Percentiles rank a stretch among this genome's conserved stretches.
Conservation (phyloP, 2,329 filamentous ascomycete genomes). For the Ophiostoma ips region DNA sequence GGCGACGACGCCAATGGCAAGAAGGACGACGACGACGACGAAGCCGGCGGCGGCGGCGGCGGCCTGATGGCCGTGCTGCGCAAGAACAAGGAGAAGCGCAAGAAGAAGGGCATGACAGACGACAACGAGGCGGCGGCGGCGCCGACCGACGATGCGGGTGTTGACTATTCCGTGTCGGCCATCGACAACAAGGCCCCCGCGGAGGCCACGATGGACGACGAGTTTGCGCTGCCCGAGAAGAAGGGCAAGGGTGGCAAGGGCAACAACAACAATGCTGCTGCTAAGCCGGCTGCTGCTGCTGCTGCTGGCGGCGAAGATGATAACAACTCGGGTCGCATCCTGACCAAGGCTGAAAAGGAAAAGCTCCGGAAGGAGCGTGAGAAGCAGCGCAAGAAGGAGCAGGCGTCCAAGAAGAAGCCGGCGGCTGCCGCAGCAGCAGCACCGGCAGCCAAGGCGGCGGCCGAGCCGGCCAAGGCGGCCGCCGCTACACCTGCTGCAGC, state of each 20-base stretch:
- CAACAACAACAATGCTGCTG: conserved; percentile 26
- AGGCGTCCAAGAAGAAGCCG: conserved; percentile 81
- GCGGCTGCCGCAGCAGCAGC: conserved; percentile 15
- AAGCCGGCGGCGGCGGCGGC: conserved; percentile 38
- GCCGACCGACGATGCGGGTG: conserved; percentile 13
- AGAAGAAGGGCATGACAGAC: conserved; percentile 69
- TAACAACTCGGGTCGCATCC: conserved; percentile 50
- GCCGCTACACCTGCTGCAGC: neutral
- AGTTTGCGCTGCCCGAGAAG: conserved; percentile 73
- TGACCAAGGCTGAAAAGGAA: conserved; percentile 98
- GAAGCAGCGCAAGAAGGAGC: conserved; percentile 97
- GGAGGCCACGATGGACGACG: conserved; percentile 73
- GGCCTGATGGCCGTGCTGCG: conserved; percentile 68
- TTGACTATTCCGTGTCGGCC: conserved; percentile 30
- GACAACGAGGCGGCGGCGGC: conserved; percentile 50
- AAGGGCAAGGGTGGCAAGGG: conserved; percentile 47
- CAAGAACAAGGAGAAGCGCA: conserved; percentile 75
- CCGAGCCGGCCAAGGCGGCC: neutral
- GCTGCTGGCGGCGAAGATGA: conserved; percentile 34
- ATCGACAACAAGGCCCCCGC: conserved; percentile 56
- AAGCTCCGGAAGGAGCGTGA: conserved; percentile 96
- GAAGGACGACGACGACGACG: conserved; percentile 37
- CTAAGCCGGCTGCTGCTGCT: conserved; percentile 34
- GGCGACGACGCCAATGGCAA: conserved; percentile 29
- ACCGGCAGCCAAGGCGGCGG: conserved; percentile 26